Percentiles rank a stretch among this genome's conserved stretches.
These are phyloP conservation scores for Clarireedia monteithiana DNA, from an alignment of 2,329 filamentous ascomycete genomes.

Conservation along the genomic window DNA sequence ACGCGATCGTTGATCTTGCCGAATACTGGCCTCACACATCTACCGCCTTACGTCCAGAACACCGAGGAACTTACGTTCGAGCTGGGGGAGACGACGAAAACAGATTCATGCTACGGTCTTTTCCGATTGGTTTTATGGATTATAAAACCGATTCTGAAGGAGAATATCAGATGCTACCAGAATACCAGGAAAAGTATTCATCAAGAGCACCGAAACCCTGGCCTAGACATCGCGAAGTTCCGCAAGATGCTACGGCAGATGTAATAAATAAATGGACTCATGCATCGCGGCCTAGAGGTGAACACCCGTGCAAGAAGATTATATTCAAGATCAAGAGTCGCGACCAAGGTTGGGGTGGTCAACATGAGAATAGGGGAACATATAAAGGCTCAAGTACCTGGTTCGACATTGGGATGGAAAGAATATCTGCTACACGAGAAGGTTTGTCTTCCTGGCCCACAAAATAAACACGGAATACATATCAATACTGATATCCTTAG, in stretches of 20 bases:
- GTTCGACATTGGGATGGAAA: slow-evolving; percentile 56
- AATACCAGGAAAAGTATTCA: slow-evolving; percentile 2
- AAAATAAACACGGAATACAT: background rate
- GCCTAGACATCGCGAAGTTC: slow-evolving; percentile 1
- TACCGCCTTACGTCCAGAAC: slow-evolving; percentile 20
- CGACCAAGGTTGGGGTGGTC: slow-evolving; percentile 51
- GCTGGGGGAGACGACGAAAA: slow-evolving; percentile 28
- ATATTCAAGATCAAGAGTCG: slow-evolving; percentile 49
- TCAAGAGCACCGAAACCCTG: slow-evolving; percentile 13
- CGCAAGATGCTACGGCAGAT: slow-evolving; percentile 16
- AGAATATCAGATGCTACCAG: slow-evolving; percentile 4
- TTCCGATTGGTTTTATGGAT: slow-evolving; percentile 21
- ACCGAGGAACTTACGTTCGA: slow-evolving; percentile 6
- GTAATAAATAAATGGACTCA: slow-evolving; percentile 16
- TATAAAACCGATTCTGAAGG: background rate
- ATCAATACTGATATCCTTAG: background rate
- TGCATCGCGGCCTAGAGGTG: slow-evolving; percentile 12
- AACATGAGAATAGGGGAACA: slow-evolving; percentile 27
- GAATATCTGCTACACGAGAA: slow-evolving; percentile 35
- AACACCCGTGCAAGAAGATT: slow-evolving; percentile 49
- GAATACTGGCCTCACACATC: slow-evolving; percentile 53
- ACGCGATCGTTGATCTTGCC: slow-evolving; percentile 49
- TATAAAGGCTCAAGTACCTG: slow-evolving; percentile 49
- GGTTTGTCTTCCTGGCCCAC: slow-evolving; percentile 9
- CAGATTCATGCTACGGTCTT: slow-evolving; percentile 31